Evolutionary conservation across 2,329 filamentous ascomycete genomes (phyloP).

Genomic region (Cercospora berteroae): DNA sequence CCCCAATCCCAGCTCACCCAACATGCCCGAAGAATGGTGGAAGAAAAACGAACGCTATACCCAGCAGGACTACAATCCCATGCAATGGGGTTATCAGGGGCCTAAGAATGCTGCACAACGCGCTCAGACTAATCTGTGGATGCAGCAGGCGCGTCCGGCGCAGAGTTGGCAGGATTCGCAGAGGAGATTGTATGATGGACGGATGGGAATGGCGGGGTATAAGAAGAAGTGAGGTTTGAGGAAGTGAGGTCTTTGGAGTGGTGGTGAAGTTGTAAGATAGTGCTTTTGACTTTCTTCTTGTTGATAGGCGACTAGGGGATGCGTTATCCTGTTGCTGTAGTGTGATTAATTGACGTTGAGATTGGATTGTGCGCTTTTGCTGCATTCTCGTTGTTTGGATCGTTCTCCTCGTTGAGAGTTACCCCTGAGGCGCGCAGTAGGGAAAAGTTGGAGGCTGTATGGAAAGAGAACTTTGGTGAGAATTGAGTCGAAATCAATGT

Average conservation of each 20-base stretch:
- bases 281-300: background rate
- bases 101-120: background rate
- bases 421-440: background rate
- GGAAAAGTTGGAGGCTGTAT: no score
- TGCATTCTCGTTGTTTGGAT: background rate
- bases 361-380: background rate
- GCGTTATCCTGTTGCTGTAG: background rate
- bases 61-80: conserved; percentile 6
- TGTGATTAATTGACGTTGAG: background rate
- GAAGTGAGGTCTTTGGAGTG: background rate
- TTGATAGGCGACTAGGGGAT: background rate
- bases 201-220: conserved; percentile 1
- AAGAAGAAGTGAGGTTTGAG: background rate
- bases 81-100: conserved; percentile 2
- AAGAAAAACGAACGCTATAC: background rate
- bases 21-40: conserved; percentile 4
- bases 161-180: conserved; percentile 7
- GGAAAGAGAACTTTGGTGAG: no score
- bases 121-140: background rate
- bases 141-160: background rate
- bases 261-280: background rate
- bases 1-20: background rate
- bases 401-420: background rate
- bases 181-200: background rate
- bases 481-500: background rate